Evolutionary conservation across 306 rosid species (phyloP).

Genomic region (Medicago arabica): DNA sequence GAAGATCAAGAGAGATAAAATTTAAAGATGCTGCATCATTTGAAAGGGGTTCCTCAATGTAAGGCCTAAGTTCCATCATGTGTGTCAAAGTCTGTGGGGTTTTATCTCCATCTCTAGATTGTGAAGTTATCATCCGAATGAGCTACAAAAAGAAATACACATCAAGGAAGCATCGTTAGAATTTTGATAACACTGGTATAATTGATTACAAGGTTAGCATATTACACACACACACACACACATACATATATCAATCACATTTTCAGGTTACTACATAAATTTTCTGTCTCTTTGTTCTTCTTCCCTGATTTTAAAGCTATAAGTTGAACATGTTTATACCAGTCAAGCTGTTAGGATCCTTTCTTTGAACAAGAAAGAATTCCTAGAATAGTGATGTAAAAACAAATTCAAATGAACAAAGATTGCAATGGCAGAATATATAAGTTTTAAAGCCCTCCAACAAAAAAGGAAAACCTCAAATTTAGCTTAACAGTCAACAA

Average conservation of each 20-base stretch:
- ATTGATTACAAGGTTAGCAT: not conserved
- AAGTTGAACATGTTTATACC: constrained; percentile 1
- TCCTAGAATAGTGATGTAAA: not conserved
- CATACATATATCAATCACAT: not conserved
- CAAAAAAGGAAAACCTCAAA: constrained; percentile 25
- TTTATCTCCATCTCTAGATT: constrained; percentile 53
- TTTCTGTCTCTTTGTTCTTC: not conserved
- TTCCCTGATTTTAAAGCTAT: not conserved
- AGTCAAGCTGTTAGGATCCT: constrained; percentile 1
- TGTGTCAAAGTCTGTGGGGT: constrained; percentile 56
- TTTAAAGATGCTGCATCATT: constrained; percentile 63
- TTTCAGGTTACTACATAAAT: not conserved
- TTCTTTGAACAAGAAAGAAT: not conserved
- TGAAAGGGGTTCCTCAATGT: constrained; percentile 90
- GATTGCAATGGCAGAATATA: constrained; percentile 18
- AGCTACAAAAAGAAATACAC: constrained; percentile 61
- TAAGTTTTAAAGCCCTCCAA: constrained; percentile 14
- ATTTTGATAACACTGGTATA: constrained; percentile 15
- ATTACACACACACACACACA: not conserved
- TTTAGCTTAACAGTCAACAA: constrained; percentile 34
- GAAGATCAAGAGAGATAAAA: constrained; percentile 68
- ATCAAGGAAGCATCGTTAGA: constrained; percentile 41
- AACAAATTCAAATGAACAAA: not conserved
- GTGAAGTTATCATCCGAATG: constrained; percentile 67
- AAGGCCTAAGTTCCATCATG: constrained; percentile 86